Percentiles rank a stretch among this genome's conserved stretches.
Conservation (phyloP, 345 rosid species). For the Triadica sebifera region DNA sequence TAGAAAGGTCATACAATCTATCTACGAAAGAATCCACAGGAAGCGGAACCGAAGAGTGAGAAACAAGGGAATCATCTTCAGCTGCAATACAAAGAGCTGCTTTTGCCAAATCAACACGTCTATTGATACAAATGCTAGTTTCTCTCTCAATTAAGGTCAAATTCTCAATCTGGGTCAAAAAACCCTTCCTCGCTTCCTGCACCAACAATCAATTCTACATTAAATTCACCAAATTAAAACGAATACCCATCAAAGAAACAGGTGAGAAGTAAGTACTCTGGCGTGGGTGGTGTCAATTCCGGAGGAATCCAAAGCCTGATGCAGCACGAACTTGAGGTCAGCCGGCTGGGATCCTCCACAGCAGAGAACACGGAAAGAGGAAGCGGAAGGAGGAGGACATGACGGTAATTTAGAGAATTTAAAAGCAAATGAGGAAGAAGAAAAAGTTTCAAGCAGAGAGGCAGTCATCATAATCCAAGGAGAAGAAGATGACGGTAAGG, state of each 20-base stretch:
- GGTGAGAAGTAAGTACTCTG: background rate
- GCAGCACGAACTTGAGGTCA: background rate
- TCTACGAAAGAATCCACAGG: slow-evolving; percentile 58
- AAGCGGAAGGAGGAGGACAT: background rate
- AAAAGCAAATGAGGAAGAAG: too few species aligned
- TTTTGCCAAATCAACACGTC: slow-evolving; percentile 52
- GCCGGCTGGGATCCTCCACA: background rate
- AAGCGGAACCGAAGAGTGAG: slow-evolving; percentile 61
- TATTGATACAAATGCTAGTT: slow-evolving; percentile 55
- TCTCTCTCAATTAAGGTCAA: slow-evolving; percentile 50
- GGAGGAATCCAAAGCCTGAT: slow-evolving; percentile 4
- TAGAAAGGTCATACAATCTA: slow-evolving; percentile 57
- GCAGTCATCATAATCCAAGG: background rate
- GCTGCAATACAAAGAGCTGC: slow-evolving; percentile 58
- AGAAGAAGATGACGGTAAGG: too few species aligned
- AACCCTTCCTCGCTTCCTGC: slow-evolving; percentile 7
- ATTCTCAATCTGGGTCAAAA: slow-evolving; percentile 8
- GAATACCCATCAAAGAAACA: background rate
- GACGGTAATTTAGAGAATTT: background rate
- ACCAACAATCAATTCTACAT: background rate
- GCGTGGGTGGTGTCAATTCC: slow-evolving; percentile 6
- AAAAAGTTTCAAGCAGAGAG: background rate
- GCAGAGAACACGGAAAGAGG: background rate
- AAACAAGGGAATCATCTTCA: slow-evolving; percentile 64
- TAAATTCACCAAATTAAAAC: background rate